Percentiles rank a stretch among this genome's conserved stretches.
Evolutionary conservation across 2,329 filamentous ascomycete species (phyloP).

Genomic region (Paramyrothecium sp.): DNA sequence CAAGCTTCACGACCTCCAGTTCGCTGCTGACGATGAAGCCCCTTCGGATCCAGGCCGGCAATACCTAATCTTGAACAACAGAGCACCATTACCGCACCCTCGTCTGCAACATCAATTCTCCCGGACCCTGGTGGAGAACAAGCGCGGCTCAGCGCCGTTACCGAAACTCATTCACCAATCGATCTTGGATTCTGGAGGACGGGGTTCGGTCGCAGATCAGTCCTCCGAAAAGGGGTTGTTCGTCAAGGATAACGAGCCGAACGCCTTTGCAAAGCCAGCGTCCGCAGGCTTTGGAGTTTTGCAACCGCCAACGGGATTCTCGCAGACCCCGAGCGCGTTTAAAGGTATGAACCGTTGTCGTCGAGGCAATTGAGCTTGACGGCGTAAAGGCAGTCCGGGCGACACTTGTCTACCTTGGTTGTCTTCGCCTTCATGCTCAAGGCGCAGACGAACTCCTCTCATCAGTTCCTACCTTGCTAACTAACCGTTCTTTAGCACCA

Average conservation of each 20-base stretch:
- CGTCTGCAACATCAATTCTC: constrained; percentile 57
- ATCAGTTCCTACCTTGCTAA: too few relatives aligned
- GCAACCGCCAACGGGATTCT: constrained; percentile 5
- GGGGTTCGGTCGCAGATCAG: constrained; percentile 7
- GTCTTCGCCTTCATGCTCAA: too few relatives aligned
- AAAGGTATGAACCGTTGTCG: constrained; percentile 8
- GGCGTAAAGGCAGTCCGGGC: too few relatives aligned
- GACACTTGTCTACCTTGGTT: too few relatives aligned
- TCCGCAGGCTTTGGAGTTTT: constrained; percentile 6
- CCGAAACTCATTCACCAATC: constrained; percentile 56
- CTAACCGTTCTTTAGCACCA: neutral
- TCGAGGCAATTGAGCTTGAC: too few relatives aligned
- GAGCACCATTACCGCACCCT: constrained; percentile 42
- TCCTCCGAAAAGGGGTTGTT: constrained; percentile 26
- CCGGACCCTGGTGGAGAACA: constrained; percentile 55
- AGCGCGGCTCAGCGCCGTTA: constrained; percentile 51
- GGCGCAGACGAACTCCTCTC: too few relatives aligned
- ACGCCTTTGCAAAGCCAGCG: constrained; percentile 4
- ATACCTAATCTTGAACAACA: constrained; percentile 45
- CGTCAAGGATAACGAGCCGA: constrained; percentile 14
- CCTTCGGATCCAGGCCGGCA: constrained; percentile 32
- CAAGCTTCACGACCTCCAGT: constrained; percentile 54
- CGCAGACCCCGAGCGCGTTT: constrained; percentile 4
- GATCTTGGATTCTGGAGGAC: constrained; percentile 37
- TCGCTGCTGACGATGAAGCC: constrained; percentile 35